Evolutionary conservation across 176 grass and related monocot genomes (phyloP).

Genomic region (Eragrostis curvula): DNA sequence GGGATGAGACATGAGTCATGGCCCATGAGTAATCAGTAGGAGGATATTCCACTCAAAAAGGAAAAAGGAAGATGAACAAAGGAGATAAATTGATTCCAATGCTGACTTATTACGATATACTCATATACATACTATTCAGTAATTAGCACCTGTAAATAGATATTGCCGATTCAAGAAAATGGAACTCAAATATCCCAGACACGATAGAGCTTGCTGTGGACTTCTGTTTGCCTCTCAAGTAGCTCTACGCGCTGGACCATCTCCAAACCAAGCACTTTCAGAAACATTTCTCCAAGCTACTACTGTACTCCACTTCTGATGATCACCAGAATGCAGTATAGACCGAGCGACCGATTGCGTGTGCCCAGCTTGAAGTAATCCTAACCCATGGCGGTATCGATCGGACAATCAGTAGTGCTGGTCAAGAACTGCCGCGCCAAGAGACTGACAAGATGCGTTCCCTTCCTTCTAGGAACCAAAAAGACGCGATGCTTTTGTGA

Average conservation of each 20-base stretch:
- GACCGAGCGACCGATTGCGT: not conserved
- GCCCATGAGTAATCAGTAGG: not conserved
- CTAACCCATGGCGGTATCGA: not conserved
- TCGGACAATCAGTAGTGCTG: not conserved
- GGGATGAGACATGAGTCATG: not conserved
- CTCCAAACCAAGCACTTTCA: not conserved
- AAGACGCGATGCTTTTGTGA: slow-evolving; percentile 12
- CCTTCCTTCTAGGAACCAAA: not conserved
- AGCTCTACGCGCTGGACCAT: not conserved
- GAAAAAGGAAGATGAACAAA: not conserved
- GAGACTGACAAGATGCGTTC: not conserved
- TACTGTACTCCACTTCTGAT: no score
- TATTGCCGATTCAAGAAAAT: not conserved
- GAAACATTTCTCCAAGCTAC: no score
- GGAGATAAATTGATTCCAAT: not conserved
- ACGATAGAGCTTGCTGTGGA: not conserved
- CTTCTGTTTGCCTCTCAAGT: no score
- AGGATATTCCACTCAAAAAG: not conserved
- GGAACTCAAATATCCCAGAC: not conserved
- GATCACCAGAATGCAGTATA: not conserved
- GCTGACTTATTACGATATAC: no score
- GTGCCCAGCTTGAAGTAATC: not conserved
- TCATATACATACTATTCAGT: no score
- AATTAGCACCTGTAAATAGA: not conserved
- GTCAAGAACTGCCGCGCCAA: not conserved